These are phyloP conservation scores for Geotrichum macrosporum DNA, from an alignment of 1,139 yeast species.

Conservation along the genomic window DNA sequence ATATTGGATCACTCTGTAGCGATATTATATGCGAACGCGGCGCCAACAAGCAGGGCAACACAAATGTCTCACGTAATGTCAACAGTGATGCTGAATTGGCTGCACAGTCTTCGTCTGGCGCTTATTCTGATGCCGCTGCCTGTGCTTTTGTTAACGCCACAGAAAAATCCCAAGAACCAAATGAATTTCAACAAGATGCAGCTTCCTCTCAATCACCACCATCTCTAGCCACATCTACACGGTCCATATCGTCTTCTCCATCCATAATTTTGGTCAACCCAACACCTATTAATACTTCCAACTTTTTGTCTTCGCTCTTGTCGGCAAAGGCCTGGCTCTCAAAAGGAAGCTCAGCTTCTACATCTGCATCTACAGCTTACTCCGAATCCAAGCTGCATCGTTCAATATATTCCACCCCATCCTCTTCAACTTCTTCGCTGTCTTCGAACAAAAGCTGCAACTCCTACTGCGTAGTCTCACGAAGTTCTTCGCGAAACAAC, in stretches of 20 bases:
- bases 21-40: not conserved
- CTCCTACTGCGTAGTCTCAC: slow-evolving; percentile 13
- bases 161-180: not conserved
- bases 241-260: slow-evolving; percentile 11
- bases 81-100: slow-evolving; percentile 2
- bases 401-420: slow-evolving; percentile 11
- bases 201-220: not conserved
- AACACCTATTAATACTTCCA: not conserved
- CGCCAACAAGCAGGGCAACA: slow-evolving; percentile 2
- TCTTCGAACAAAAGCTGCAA: slow-evolving; percentile 4
- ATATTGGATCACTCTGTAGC: not conserved
- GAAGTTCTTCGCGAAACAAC: not conserved
- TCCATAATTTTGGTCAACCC: slow-evolving; percentile 13
- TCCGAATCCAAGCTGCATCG: slow-evolving; percentile 7
- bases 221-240: not conserved
- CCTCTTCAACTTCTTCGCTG: slow-evolving; percentile 12
- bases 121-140: slow-evolving; percentile 51
- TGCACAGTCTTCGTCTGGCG: slow-evolving; percentile 41
- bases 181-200: not conserved
- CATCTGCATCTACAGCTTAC: slow-evolving; percentile 1
- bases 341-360: not conserved
- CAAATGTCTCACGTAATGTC: not conserved
- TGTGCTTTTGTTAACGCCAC: not conserved
- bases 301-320: slow-evolving; percentile 5
- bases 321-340: slow-evolving; percentile 17